Base-by-base conservation (phyloP, 257 asterid species). In the Solanum arcanum region DNA sequence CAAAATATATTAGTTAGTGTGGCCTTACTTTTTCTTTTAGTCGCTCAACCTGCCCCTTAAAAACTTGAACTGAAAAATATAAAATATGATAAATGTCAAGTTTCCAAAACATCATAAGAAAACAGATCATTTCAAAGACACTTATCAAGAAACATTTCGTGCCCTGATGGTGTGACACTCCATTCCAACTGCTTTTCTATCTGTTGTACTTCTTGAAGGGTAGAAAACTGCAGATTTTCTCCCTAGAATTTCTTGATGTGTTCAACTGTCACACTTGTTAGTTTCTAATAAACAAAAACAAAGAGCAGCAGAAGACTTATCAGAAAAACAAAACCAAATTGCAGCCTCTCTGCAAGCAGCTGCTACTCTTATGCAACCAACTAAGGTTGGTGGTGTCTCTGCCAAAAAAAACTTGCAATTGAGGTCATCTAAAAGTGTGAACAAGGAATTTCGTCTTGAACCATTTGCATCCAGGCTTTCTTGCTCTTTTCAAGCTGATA, bases 401-500 rank as follows among this genome's bases (percentile, higher is more conserved):
- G 83, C 95, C 86, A 86, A 95, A 86, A 91, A 72, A 92, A 89
- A 86, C 33, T 31, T 31, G 4, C 33, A 31, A 31, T 31, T 31
- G 33, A 31, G 33, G 33, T 31, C 33, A 31, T 31, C 33, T 31
- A 31, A 31, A 3, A 31, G 33, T 31, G 33, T 3, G 33, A 31
- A 3, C 33, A 31, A 31, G 33, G 33, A 31, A 31, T 31, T 31
- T 4, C 4, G 33, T 31, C 33, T 31, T 31, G 33, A 3, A 31
- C 33, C 91, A 42, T 69, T 91, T 74, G 46, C 90, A 12, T 87
- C 94, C 0, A 90, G 95, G 89, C 52, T 94, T 20, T 91, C 95
- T 64, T 95, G 98, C 92, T 96, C 99, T 86, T 98, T 94, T 37
- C 95, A 95, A 73, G 80, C 94, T 85, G 97, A 94, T 87, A 89